These are phyloP conservation scores for Calendula officinalis DNA, from an alignment of 129 eudicot species.

Conservation along the genomic window DNA sequence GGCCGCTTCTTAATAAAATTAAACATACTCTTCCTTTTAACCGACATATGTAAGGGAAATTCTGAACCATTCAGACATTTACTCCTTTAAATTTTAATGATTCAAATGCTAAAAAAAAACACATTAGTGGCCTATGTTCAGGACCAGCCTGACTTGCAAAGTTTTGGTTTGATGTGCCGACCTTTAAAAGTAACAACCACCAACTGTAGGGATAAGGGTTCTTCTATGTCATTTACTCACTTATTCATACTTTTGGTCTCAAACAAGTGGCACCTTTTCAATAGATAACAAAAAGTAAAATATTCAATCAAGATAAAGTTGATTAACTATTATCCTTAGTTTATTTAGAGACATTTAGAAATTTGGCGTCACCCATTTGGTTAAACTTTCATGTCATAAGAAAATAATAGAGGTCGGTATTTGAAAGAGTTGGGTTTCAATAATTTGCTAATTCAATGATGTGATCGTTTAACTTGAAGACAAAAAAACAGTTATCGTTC, in stretches of 20 bases:
- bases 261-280: slow-evolving; percentile 1
- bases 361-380: slow-evolving; percentile 11
- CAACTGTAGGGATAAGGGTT: slow-evolving; percentile 7
- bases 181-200: not conserved
- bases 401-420: not conserved
- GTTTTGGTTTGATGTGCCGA: slow-evolving; percentile 10
- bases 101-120: no score
- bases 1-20: no score
- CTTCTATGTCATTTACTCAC: slow-evolving; percentile 14
- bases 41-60: no score
- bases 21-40: no score
- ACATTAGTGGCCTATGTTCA: no score
- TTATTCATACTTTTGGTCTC: slow-evolving; percentile 16
- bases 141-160: not conserved
- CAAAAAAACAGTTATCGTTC: not conserved
- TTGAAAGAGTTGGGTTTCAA: not conserved
- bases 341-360: not conserved
- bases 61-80: no score
- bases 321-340: not conserved
- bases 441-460: not conserved
- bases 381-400: slow-evolving; percentile 18
- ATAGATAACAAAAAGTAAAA: slow-evolving; percentile 1
- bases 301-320: not conserved
- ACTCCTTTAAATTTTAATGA: no score
- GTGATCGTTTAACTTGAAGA: not conserved